phyloP scores from a whole-genome alignment of 2,329 filamentous ascomycete species.

The Aspergillus candidus region DNA sequence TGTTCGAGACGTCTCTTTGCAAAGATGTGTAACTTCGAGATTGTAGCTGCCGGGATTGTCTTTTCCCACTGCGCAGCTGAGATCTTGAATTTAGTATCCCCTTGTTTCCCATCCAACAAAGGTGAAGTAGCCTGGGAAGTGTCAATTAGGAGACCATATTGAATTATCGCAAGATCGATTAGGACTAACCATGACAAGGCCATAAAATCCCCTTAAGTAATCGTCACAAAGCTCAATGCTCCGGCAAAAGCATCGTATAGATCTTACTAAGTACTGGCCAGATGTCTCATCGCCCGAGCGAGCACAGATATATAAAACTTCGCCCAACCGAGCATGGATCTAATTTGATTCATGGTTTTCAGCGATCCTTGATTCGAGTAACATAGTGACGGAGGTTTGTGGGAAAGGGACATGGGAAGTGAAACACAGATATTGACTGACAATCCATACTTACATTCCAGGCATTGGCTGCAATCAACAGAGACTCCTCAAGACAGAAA shows the following conservation, averaged over 20 bases:
- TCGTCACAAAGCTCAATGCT: constrained; percentile 91
- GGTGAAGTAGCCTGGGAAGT: constrained; percentile 23
- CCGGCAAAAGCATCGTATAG: constrained; percentile 77
- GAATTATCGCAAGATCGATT: background rate
- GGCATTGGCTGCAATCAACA: constrained; percentile 80
- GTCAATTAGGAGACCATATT: background rate
- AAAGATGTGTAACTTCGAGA: constrained; percentile 31
- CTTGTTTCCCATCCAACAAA: constrained; percentile 16
- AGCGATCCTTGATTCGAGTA: too few relatives aligned
- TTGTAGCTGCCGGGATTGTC: constrained; percentile 17
- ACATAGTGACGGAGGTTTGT: too few relatives aligned
- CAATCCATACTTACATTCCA: constrained; percentile 68
- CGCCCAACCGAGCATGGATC: constrained; percentile 82
- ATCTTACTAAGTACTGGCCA: constrained; percentile 57
- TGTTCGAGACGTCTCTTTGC: constrained; percentile 32
- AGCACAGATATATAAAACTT: constrained; percentile 67
- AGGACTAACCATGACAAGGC: constrained; percentile 65
- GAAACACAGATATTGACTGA: background rate
- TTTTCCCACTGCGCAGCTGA: constrained; percentile 7
- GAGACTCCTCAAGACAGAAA: constrained; percentile 82
- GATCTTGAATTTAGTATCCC: constrained; percentile 7
- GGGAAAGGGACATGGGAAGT: too few relatives aligned
- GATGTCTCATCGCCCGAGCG: constrained; percentile 31
- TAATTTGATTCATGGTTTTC: constrained; percentile 3
- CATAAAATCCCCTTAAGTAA: constrained; percentile 88